Conservation (phyloP, 257 asterid genomes). For the Capsicum baccatum region DNA sequence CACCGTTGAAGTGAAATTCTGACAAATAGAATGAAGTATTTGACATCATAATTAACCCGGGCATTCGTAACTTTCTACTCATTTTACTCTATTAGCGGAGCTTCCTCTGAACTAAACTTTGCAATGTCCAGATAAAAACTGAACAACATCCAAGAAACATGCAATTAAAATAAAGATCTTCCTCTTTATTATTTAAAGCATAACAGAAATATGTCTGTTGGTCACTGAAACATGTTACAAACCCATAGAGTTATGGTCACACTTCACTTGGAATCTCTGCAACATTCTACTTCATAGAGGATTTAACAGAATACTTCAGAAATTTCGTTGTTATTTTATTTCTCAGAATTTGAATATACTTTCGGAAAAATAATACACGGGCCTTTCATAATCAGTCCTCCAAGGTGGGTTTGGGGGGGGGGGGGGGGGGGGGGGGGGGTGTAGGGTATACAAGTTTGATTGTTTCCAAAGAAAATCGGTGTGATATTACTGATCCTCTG, state of each 20-base stretch:
- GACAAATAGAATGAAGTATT: not conserved
- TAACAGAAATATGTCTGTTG: not conserved
- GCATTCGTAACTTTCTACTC: not conserved
- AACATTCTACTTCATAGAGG: not conserved
- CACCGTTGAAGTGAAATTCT: not conserved
- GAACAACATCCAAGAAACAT: not conserved
- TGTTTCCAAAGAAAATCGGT: no score
- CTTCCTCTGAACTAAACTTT: not conserved
- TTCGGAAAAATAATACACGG: not conserved
- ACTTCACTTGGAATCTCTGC: conserved; percentile 24
- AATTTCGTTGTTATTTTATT: not conserved
- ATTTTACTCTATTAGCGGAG: not conserved
- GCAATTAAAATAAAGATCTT: not conserved
- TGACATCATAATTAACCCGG: not conserved
- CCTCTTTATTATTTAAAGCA: not conserved
- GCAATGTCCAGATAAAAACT: not conserved
- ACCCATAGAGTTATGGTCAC: not conserved
- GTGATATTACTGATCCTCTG: conserved; percentile 39
- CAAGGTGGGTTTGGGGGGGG: no score
- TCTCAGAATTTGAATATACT: not conserved
- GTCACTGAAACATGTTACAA: not conserved
- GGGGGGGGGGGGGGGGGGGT: no score
- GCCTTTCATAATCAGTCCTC: not conserved
- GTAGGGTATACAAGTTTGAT: no score
- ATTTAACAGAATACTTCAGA: conserved; percentile 14